Conservation (phyloP, 2,329 filamentous ascomycete genomes). For the Colletotrichum sp. region DNA sequence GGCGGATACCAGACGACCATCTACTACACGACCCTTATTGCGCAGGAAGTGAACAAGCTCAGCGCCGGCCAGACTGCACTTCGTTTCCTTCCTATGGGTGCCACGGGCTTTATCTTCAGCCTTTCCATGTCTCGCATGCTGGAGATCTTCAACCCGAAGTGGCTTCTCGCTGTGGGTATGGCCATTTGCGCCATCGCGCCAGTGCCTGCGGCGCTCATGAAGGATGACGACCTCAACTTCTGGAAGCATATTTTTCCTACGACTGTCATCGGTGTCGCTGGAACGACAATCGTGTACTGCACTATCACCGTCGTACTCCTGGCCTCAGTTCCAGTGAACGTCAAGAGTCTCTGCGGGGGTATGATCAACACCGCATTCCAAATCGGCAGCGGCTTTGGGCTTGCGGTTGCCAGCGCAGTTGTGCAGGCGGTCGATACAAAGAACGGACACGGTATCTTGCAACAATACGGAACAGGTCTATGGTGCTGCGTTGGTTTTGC, state of each 20-base stretch:
- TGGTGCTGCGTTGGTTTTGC: constrained; percentile 11
- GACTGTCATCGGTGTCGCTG: constrained; percentile 8
- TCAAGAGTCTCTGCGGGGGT: constrained; percentile 17
- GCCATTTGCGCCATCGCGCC: constrained; percentile 9
- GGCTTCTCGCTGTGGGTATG: constrained; percentile 1
- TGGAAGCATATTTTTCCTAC: constrained; percentile 17
- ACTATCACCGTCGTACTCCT: constrained; percentile 17
- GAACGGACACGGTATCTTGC: not conserved
- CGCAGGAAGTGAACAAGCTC: constrained; percentile 12
- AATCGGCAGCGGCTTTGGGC: constrained; percentile 9
- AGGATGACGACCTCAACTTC: constrained; percentile 6
- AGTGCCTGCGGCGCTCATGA: constrained; percentile 6
- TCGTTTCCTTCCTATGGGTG: constrained; percentile 11
- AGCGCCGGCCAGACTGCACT: constrained; percentile 10
- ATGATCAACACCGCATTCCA: constrained; percentile 18
- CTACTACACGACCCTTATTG: constrained; percentile 17
- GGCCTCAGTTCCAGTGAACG: constrained; percentile 10
- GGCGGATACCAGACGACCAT: constrained; percentile 13
- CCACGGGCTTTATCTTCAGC: constrained; percentile 12
- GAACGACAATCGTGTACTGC: constrained; percentile 14
- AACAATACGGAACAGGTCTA: constrained; percentile 3
- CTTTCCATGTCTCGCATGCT: constrained; percentile 17
- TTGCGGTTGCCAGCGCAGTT: constrained; percentile 1
- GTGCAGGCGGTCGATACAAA: constrained; percentile 6
- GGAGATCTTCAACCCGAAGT: constrained; percentile 10